phyloP scores from a whole-genome alignment of 495 filamentous ascomycete species.

The Aspergillus saccharolyticus region DNA sequence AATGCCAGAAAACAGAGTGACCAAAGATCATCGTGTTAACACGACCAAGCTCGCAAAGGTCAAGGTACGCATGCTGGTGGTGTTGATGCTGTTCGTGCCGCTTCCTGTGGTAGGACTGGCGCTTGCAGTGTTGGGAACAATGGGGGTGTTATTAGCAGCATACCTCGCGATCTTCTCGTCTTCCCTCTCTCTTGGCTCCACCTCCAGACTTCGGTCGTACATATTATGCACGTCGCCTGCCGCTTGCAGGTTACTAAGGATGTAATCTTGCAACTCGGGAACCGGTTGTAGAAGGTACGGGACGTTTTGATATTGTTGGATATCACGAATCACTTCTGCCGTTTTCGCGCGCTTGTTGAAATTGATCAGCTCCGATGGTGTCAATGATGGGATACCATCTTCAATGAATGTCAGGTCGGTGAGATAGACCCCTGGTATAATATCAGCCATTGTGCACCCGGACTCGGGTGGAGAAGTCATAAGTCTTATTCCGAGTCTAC shows the following conservation, averaged over 20 bases:
- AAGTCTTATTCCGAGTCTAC: constrained; percentile 16
- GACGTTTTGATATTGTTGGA: constrained; percentile 96
- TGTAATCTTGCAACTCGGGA: constrained; percentile 92
- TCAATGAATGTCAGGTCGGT: constrained; percentile 99
- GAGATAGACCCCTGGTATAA: constrained; percentile 74
- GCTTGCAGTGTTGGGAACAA: background rate
- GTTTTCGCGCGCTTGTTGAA: constrained; percentile 98
- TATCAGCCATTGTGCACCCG: background rate
- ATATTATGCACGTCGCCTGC: constrained; percentile 97
- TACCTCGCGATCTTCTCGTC: constrained; percentile 91
- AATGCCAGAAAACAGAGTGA: constrained; percentile 7
- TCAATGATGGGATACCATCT: constrained; percentile 93
- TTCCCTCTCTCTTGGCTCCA: constrained; percentile 92
- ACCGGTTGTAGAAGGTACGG: constrained; percentile 87
- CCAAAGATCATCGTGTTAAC: constrained; percentile 32
- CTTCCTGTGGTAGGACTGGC: background rate
- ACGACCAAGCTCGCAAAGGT: constrained; percentile 33
- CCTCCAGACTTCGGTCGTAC: constrained; percentile 89
- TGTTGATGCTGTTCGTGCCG: background rate
- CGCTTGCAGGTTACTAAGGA: constrained; percentile 86
- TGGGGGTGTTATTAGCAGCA: constrained; percentile 16
- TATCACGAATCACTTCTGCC: constrained; percentile 94
- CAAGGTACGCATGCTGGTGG: constrained; percentile 24
- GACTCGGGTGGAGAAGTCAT: constrained; percentile 2
- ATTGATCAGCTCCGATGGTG: constrained; percentile 93